These are phyloP conservation scores for Zygoascus ofunaensis DNA, from an alignment of 805 yeast species.

Conservation along the genomic window DNA sequence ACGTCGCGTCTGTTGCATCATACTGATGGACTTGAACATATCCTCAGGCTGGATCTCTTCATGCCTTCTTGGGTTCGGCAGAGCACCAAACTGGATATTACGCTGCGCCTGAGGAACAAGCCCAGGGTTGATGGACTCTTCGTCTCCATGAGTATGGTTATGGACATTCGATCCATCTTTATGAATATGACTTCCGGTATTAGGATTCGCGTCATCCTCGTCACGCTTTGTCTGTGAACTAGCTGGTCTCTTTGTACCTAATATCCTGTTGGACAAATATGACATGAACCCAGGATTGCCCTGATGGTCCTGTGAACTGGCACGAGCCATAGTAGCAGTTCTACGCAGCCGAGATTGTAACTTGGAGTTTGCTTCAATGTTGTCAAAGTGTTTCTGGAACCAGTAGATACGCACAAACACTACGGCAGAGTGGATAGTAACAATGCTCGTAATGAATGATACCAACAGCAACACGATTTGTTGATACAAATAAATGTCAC, in stretches of 20 bases:
- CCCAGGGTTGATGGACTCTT: constrained; percentile 2
- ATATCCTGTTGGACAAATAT: background rate
- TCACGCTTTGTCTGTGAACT: background rate
- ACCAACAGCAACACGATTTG: constrained; percentile 62
- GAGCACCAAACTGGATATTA: constrained; percentile 48
- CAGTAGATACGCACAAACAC: constrained; percentile 74
- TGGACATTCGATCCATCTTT: background rate
- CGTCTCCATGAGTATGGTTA: background rate
- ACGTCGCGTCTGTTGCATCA: constrained; percentile 43
- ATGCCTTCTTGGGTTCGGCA: constrained; percentile 33
- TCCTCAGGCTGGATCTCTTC: constrained; percentile 60
- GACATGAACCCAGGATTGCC: background rate
- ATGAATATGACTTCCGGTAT: background rate
- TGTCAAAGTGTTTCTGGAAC: constrained; percentile 81
- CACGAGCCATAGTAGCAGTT: constrained; percentile 55
- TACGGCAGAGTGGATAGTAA: constrained; percentile 72
- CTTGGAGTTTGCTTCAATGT: constrained; percentile 70
- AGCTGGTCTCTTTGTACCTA: background rate
- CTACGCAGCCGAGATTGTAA: constrained; percentile 74
- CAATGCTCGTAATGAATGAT: constrained; percentile 70
- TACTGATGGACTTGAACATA: constrained; percentile 72
- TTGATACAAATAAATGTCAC: constrained; percentile 60
- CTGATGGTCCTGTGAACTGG: constrained; percentile 19
- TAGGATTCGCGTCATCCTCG: background rate
- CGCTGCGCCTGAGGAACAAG: constrained; percentile 21